phyloP scores from a whole-genome alignment of 495 filamentous ascomycete genomes.

The Durotheca rogersii region DNA sequence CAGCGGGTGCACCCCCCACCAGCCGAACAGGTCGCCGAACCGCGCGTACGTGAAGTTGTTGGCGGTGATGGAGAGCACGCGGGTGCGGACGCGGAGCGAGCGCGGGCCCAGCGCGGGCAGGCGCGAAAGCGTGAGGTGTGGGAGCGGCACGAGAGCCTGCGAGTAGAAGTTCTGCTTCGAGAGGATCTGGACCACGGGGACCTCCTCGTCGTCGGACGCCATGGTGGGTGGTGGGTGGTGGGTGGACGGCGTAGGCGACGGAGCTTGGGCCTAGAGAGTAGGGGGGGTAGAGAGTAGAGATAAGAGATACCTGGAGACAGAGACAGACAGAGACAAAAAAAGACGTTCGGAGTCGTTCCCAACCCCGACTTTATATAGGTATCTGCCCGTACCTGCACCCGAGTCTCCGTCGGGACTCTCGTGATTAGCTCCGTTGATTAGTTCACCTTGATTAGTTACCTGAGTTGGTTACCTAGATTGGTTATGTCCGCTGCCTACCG shows the following conservation, averaged over 20 bases:
- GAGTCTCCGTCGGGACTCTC: no score
- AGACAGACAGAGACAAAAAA: not conserved
- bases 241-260: not conserved
- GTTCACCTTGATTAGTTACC: no score
- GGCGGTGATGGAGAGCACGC: conserved; percentile 50
- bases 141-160: conserved; percentile 36
- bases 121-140: conserved; percentile 30
- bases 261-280: not conserved
- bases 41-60: conserved; percentile 59
- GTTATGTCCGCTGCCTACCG: no score
- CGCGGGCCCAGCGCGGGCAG: conserved; percentile 29
- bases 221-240: conserved; percentile 14
- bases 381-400: no score
- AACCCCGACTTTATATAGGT: no score
- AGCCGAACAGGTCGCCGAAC: conserved; percentile 47
- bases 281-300: not conserved
- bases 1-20: conserved; percentile 49
- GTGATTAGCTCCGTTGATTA: no score
- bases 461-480: no score
- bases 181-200: conserved; percentile 37
- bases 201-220: conserved; percentile 2
- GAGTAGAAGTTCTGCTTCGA: conserved; percentile 41
- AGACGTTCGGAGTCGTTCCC: no score
- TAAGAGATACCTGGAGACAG: not conserved
- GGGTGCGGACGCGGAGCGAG: conserved; percentile 47